Evolutionary conservation across 148 eudicot species (phyloP), one percentile per base, ranked within the genome.

Genomic region (Vaccinium myrtillus): DNA sequence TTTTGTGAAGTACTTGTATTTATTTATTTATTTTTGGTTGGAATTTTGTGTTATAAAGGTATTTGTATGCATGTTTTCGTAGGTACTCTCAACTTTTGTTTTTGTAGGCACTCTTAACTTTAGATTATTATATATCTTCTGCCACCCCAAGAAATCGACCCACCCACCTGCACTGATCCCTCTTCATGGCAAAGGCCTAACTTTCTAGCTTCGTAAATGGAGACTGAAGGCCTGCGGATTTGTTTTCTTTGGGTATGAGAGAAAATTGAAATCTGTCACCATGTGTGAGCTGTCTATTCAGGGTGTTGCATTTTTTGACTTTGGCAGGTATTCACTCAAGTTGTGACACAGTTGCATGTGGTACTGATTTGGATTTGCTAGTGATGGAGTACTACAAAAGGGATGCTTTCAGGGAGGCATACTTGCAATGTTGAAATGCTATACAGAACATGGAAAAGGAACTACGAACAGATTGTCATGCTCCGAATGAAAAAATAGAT

Each of bases 401-500:
- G 83, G 92, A 90, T 86, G 96, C 94, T 74, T 97, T 88, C 78
- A 90, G 94, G 91, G 99, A 97, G 89, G 98, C 99, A 51, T 93
- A 93, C 84, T 82, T 93, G 83, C 91, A 94, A 80, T 97, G 99
- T 89, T 86, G 92, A 76, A 91, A 89, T 86, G 89, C 98, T 77
- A 91, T 95, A 79, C 96, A 94, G 85, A 93, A 74, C 85, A 97
- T 97, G 99, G 99, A 95, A 78, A 95, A 87, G 92, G 97, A 90
- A 85, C 90, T 97, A 78, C 91, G 99, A 89, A 79, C 81, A 58
- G 98, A 95, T 82, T 95, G 98, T 58, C 93, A 91, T 87, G 88
- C 95, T 81, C 83, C 95, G 83, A 93, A 92, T 89, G 98, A 98
- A 87, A 97, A 93, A 75, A 71, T 95, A 70, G 96, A 94, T 51